Evolutionary conservation across 2,329 filamentous ascomycete genomes (phyloP).

Genomic region (Calonectria leucothoes): DNA sequence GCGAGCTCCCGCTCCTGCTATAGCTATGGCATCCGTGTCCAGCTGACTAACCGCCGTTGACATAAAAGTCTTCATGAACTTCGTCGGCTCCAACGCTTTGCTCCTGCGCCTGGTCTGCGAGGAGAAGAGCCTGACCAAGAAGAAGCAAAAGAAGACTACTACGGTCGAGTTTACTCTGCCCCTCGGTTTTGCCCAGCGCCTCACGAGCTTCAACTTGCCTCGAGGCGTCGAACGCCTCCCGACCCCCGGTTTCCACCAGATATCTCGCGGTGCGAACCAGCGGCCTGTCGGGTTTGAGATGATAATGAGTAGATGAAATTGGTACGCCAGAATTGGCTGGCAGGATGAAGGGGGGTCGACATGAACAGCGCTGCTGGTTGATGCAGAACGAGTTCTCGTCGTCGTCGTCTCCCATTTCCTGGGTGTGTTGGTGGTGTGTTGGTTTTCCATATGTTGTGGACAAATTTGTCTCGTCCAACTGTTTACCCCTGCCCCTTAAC

Average conservation of each 20-base stretch:
- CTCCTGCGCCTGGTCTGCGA: background rate
- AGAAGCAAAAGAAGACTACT: background rate
- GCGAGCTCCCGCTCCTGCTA: background rate
- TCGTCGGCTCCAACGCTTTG: background rate
- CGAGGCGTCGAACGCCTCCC: background rate
- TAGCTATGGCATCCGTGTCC: background rate
- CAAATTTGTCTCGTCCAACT: background rate
- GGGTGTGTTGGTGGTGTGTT: background rate
- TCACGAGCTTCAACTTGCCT: background rate
- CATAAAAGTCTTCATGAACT: background rate
- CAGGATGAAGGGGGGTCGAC: background rate
- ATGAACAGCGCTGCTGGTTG: no score
- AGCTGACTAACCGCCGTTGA: conserved; percentile 1
- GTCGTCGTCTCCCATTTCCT: background rate
- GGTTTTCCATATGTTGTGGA: background rate
- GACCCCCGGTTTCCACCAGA: background rate
- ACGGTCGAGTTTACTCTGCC: background rate
- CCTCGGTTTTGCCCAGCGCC: background rate
- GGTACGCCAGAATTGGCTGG: background rate
- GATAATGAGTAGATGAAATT: conserved; percentile 4
- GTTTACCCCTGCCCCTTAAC: background rate
- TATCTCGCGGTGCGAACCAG: background rate
- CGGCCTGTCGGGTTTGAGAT: background rate
- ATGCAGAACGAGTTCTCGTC: background rate
- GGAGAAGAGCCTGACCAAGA: background rate